Evolutionary conservation across 2,329 filamentous ascomycete genomes (phyloP).

Genomic region (Sodiomyces alkalinus): DNA sequence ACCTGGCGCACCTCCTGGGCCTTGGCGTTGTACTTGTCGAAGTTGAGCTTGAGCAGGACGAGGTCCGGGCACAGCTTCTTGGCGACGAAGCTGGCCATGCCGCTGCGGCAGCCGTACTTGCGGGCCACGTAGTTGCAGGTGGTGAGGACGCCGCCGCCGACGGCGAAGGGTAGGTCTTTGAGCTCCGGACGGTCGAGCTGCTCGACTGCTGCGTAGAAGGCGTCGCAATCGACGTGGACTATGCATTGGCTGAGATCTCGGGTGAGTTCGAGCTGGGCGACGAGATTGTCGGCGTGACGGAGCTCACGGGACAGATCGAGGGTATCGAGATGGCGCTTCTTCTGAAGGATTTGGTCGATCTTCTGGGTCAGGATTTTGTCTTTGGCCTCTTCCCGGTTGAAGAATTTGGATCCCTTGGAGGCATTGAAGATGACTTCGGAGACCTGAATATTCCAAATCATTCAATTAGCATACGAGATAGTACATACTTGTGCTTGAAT

Average conservation of each 20-base stretch:
- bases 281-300: slow-evolving; percentile 64
- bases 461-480: not conserved
- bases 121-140: slow-evolving; percentile 79
- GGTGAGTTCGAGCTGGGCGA: slow-evolving; percentile 61
- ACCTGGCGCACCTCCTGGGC: slow-evolving; percentile 75
- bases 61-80: slow-evolving; percentile 85
- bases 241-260: slow-evolving; percentile 74
- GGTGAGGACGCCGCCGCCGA: slow-evolving; percentile 53
- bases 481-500: too few relatives aligned
- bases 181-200: slow-evolving; percentile 72
- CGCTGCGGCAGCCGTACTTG: slow-evolving; percentile 79
- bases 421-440: slow-evolving; percentile 95
- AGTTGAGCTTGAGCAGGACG: slow-evolving; percentile 70
- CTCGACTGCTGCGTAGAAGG: slow-evolving; percentile 93
- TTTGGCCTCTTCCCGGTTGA: slow-evolving; percentile 73
- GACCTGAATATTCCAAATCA: slow-evolving; percentile 37
- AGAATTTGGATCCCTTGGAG: slow-evolving; percentile 92
- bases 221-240: slow-evolving; percentile 92
- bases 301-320: slow-evolving; percentile 59
- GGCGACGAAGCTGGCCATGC: slow-evolving; percentile 93
- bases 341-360: slow-evolving; percentile 63
- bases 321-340: slow-evolving; percentile 60
- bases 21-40: slow-evolving; percentile 81
- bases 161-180: slow-evolving; percentile 76
- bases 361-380: slow-evolving; percentile 75